Percentiles rank a stretch among this genome's conserved stretches.
These are phyloP conservation scores for Chaetoscypha palmicola DNA, from an alignment of 2,329 filamentous ascomycete species.

Conservation along the genomic window DNA sequence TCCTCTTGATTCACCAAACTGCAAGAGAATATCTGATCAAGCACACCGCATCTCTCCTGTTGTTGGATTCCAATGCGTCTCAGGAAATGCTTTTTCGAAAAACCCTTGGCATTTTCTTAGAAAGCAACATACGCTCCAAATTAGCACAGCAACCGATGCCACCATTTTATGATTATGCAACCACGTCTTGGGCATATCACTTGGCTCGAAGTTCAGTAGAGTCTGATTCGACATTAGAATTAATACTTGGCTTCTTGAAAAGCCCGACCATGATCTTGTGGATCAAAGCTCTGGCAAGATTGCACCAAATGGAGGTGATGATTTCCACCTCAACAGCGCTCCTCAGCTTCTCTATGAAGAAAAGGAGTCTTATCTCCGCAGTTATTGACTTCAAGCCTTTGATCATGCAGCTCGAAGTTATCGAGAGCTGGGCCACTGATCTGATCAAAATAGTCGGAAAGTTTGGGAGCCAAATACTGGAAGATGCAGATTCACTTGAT, in stretches of 20 bases:
- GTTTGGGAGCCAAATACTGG: slow-evolving; percentile 28
- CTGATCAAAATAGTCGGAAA: slow-evolving; percentile 33
- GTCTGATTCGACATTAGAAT: slow-evolving; percentile 5
- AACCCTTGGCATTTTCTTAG: slow-evolving; percentile 1
- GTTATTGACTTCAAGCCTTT: slow-evolving; percentile 11
- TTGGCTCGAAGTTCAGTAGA: slow-evolving; percentile 9
- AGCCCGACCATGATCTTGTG: slow-evolving; percentile 28
- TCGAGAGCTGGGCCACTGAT: slow-evolving; percentile 32
- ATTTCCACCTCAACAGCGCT: slow-evolving; percentile 28
- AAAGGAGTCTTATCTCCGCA: too few species aligned
- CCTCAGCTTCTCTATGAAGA: too few species aligned
- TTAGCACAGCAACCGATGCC: slow-evolving; percentile 9
- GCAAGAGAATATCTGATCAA: slow-evolving; percentile 30
- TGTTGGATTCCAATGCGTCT: neutral
- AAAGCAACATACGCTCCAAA: neutral
- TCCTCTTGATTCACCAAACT: slow-evolving; percentile 32
- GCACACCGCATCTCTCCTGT: neutral
- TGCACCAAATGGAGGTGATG: slow-evolving; percentile 24
- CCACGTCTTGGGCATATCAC: slow-evolving; percentile 26
- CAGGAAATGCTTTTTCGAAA: slow-evolving; percentile 6
- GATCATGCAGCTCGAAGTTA: slow-evolving; percentile 18
- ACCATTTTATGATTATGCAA: slow-evolving; percentile 19
- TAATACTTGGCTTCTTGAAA: slow-evolving; percentile 26
- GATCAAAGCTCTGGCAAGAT: slow-evolving; percentile 29
- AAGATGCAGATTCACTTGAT: slow-evolving; percentile 32